These are phyloP conservation scores for Russula emetica DNA, from an alignment of 768 basidiomycete species.

Conservation along the genomic window DNA sequence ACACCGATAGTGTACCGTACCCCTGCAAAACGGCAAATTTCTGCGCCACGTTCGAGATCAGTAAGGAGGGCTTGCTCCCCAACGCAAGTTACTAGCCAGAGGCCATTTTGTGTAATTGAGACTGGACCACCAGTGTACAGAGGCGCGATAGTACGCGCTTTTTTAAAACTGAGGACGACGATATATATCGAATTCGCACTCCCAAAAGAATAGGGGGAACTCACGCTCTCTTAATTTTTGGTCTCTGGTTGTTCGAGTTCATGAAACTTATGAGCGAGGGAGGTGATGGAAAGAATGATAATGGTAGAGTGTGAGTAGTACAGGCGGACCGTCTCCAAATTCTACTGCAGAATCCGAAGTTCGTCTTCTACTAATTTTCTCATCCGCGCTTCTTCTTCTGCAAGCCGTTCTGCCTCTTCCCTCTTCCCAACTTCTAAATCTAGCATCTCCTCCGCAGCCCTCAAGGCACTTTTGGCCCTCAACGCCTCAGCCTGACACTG, in stretches of 20 bases:
- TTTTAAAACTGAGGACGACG: slow-evolving; percentile 62
- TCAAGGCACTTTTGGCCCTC: slow-evolving; percentile 50
- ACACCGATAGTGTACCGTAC: slow-evolving; percentile 44
- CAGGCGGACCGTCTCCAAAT: neutral
- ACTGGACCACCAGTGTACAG: slow-evolving; percentile 88
- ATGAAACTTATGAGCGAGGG: neutral
- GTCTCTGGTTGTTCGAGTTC: slow-evolving; percentile 27
- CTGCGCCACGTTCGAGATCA: slow-evolving; percentile 64
- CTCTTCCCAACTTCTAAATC: slow-evolving; percentile 58
- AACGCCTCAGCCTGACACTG: slow-evolving; percentile 59
- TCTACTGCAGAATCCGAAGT: slow-evolving; percentile 35
- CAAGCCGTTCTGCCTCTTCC: slow-evolving; percentile 52
- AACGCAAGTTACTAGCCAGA: slow-evolving; percentile 78
- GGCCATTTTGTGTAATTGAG: slow-evolving; percentile 72
- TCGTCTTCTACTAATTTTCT: slow-evolving; percentile 51
- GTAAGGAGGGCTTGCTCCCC: slow-evolving; percentile 83
- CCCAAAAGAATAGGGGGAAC: slow-evolving; percentile 29
- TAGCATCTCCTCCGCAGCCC: slow-evolving; percentile 51
- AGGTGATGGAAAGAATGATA: slow-evolving; percentile 3
- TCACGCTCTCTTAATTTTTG: slow-evolving; percentile 56
- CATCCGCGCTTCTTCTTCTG: slow-evolving; percentile 46
- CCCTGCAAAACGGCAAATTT: slow-evolving; percentile 77
- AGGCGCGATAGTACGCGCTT: slow-evolving; percentile 65
- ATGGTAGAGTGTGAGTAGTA: neutral
- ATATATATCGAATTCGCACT: neutral